These are phyloP conservation scores for Monosporascus sp. DNA, from an alignment of 2,329 filamentous ascomycete genomes.

Conservation along the genomic window DNA sequence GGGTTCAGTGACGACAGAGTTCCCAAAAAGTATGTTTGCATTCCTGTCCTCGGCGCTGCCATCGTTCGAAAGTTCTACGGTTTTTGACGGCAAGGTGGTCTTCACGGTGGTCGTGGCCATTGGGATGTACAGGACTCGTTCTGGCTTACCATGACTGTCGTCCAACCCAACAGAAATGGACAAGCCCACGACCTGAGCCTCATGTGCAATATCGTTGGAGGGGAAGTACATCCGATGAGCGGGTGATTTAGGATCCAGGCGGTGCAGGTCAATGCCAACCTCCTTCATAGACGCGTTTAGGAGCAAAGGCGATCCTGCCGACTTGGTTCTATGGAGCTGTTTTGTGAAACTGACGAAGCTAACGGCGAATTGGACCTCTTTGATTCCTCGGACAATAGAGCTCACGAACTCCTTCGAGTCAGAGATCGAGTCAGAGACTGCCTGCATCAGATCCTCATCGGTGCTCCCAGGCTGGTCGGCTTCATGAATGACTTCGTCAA, in stretches of 20 bases:
- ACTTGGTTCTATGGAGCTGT: conserved; percentile 62
- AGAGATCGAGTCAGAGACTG: conserved; percentile 86
- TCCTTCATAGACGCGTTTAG: conserved; percentile 94
- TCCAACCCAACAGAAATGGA: conserved; percentile 90
- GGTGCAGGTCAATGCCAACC: conserved; percentile 85
- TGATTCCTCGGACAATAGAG: conserved; percentile 85
- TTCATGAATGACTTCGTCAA: conserved; percentile 71
- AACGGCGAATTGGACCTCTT: conserved; percentile 92
- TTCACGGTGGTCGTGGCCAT: conserved; percentile 96
- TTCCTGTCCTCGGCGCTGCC: conserved; percentile 78
- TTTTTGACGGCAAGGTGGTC: conserved; percentile 91
- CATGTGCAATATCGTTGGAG: conserved; percentile 85
- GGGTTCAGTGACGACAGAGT: conserved; percentile 91
- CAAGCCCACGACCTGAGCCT: conserved; percentile 85
- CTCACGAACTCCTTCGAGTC: conserved; percentile 90
- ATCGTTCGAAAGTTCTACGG: conserved; percentile 70
- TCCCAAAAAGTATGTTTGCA: conserved; percentile 92
- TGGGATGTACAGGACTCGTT: conserved; percentile 85
- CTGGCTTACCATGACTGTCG: conserved; percentile 78
- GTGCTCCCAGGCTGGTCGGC: conserved; percentile 61
- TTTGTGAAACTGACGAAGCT: conserved; percentile 86
- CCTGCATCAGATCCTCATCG: conserved; percentile 66
- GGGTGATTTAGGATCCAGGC: conserved; percentile 85
- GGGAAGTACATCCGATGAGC: conserved; percentile 99
- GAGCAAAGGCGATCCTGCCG: conserved; percentile 64